Evolutionary conservation across 2,329 filamentous ascomycete genomes (phyloP).

Genomic region (Neofusicoccum laricinum): DNA sequence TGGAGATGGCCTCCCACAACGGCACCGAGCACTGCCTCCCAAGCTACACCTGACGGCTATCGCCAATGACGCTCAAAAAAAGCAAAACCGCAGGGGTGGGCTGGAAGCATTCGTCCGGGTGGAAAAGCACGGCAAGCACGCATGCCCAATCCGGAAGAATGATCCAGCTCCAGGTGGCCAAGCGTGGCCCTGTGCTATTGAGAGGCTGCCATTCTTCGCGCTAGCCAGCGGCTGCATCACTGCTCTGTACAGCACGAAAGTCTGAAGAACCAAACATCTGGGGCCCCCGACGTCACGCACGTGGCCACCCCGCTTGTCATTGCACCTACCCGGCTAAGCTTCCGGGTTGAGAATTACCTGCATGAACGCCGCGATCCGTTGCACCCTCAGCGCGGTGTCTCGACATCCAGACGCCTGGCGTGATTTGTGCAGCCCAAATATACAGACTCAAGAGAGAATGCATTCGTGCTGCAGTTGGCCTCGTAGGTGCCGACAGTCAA

Average conservation of each 20-base stretch:
- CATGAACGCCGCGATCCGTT: constrained; percentile 2
- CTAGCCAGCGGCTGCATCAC: too few relatives aligned
- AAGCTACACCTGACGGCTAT: too few relatives aligned
- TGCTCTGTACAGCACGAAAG: background rate
- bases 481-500: background rate
- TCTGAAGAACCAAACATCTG: background rate
- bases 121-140: too few relatives aligned
- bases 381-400: background rate
- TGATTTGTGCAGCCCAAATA: background rate
- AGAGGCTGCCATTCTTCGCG: too few relatives aligned
- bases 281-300: constrained; percentile 7
- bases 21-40: too few relatives aligned
- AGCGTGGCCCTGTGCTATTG: too few relatives aligned
- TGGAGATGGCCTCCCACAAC: background rate
- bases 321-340: constrained; percentile 9
- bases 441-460: background rate
- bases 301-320: constrained; percentile 10
- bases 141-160: too few relatives aligned
- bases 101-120: too few relatives aligned
- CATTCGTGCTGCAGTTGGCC: background rate
- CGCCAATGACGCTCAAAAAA: too few relatives aligned
- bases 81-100: too few relatives aligned
- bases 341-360: constrained; percentile 10
- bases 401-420: background rate
- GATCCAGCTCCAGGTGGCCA: too few relatives aligned